phyloP scores from a whole-genome alignment of 1,284 basidiomycete genomes.

The Meripilus lineatus region DNA sequence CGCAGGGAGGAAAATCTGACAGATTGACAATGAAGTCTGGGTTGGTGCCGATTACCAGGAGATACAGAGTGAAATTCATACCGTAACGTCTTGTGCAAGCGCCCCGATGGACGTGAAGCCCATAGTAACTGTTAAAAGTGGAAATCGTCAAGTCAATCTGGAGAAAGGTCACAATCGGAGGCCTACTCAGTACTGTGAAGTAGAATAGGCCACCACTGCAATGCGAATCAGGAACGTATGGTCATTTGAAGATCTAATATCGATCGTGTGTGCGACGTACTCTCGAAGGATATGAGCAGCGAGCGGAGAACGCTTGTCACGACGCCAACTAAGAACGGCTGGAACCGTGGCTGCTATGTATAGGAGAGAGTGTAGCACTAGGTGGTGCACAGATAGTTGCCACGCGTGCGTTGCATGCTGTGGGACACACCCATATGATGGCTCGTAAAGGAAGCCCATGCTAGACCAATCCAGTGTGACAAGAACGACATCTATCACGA shows the following conservation, averaged over 20 bases:
- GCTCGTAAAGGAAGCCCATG: conserved; percentile 7
- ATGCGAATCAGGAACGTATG: conserved; percentile 5
- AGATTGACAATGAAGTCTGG: no score
- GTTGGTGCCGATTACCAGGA: no score
- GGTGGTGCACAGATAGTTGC: conserved; percentile 19
- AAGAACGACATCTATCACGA: conserved; percentile 7
- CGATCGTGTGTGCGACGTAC: conserved; percentile 13
- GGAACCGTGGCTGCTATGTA: conserved; percentile 19
- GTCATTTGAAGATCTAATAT: not conserved
- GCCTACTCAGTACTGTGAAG: no score
- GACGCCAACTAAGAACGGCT: conserved; percentile 10
- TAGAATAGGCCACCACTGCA: conserved; percentile 24
- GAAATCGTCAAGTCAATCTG: no score
- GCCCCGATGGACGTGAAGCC: no score
- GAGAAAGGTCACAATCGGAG: no score
- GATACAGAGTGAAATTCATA: no score
- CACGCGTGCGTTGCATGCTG: conserved; percentile 17
- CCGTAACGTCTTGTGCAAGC: no score
- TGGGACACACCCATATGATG: conserved; percentile 17
- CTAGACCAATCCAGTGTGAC: conserved; percentile 14
- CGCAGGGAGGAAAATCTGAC: no score
- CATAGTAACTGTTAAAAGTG: no score
- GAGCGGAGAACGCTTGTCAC: conserved; percentile 13
- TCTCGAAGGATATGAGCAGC: conserved; percentile 21
- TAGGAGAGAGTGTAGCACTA: conserved; percentile 19